Conservation (phyloP, 1,139 yeast genomes). For the Debaryomyces udenii region DNA sequence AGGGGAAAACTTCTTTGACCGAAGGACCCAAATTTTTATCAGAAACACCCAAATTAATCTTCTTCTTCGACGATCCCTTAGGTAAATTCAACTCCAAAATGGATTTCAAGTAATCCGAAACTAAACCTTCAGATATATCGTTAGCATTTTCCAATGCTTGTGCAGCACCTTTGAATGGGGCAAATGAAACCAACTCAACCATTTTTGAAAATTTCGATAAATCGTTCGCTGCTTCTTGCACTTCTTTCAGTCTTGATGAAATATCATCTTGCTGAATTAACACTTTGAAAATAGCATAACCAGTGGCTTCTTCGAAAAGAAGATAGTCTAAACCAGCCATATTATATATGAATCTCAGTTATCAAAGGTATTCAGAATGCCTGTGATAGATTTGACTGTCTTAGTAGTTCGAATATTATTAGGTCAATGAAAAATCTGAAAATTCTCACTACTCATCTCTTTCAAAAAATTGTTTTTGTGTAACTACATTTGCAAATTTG, state of each 20-base stretch:
- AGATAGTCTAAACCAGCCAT: slow-evolving; percentile 84
- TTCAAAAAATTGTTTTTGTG: slow-evolving; percentile 13
- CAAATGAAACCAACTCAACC: slow-evolving; percentile 91
- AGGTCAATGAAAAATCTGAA: slow-evolving; percentile 12
- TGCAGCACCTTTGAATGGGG: slow-evolving; percentile 99
- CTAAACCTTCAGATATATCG: slow-evolving; percentile 96
- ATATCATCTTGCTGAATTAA: slow-evolving; percentile 92
- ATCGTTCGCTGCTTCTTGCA: slow-evolving; percentile 88
- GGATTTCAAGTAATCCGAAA: slow-evolving; percentile 87
- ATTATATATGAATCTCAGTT: slow-evolving; percentile 11
- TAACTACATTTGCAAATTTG: slow-evolving; percentile 4
- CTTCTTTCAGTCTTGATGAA: slow-evolving; percentile 90
- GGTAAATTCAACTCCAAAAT: slow-evolving; percentile 90
- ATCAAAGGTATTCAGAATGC: slow-evolving; percentile 3
- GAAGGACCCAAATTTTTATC: slow-evolving; percentile 97
- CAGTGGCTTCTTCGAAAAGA: slow-evolving; percentile 98
- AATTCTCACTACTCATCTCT: slow-evolving; percentile 23
- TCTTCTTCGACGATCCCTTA: slow-evolving; percentile 72
- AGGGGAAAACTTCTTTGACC: slow-evolving; percentile 86
- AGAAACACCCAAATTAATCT: slow-evolving; percentile 78
- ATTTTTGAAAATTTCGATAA: slow-evolving; percentile 87
- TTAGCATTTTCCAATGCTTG: slow-evolving; percentile 98
- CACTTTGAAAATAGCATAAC: slow-evolving; percentile 95
- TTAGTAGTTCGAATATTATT: not conserved
- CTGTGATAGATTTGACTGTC: slow-evolving; percentile 7